These are phyloP conservation scores for Corchorus capsularis DNA, from an alignment of 345 rosid species.

Conservation along the genomic window DNA sequence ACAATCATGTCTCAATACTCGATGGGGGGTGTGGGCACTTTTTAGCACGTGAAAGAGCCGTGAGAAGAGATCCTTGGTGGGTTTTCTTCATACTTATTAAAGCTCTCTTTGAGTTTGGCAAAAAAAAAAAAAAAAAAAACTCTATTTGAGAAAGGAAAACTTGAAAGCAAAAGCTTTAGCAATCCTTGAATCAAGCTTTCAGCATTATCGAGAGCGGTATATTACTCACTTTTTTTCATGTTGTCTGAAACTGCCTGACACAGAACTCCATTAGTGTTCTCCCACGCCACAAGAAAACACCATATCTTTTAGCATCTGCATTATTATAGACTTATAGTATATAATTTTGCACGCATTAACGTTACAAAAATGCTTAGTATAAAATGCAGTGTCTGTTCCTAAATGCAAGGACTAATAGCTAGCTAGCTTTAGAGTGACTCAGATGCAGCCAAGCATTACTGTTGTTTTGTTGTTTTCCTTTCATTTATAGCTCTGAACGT, in stretches of 20 bases:
- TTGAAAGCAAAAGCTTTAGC: slow-evolving; percentile 32
- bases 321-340: no score
- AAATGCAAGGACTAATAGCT: slow-evolving; percentile 29
- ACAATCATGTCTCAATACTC: neutral
- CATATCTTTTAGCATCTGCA: slow-evolving; percentile 21
- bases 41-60: slow-evolving; percentile 18
- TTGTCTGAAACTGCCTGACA: slow-evolving; percentile 30
- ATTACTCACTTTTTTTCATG: slow-evolving; percentile 30
- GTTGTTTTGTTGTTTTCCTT: neutral
- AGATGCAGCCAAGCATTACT: slow-evolving; percentile 8
- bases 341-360: slow-evolving; percentile 10
- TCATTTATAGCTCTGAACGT: slow-evolving; percentile 31
- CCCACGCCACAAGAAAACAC: slow-evolving; percentile 38
- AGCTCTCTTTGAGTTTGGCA: neutral
- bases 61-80: neutral
- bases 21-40: neutral
- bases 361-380: neutral
- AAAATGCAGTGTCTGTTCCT: slow-evolving; percentile 22
- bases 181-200: slow-evolving; percentile 29
- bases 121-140: no score
- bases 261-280: slow-evolving; percentile 12
- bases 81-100: no score
- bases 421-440: slow-evolving; percentile 5
- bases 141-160: neutral
- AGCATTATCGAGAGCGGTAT: slow-evolving; percentile 35